A percentile compares a stretch with the other conserved stretches of the same genome.
phyloP scores from a whole-genome alignment of 1,139 yeast genomes.

The Yamadazyma mexicana region DNA sequence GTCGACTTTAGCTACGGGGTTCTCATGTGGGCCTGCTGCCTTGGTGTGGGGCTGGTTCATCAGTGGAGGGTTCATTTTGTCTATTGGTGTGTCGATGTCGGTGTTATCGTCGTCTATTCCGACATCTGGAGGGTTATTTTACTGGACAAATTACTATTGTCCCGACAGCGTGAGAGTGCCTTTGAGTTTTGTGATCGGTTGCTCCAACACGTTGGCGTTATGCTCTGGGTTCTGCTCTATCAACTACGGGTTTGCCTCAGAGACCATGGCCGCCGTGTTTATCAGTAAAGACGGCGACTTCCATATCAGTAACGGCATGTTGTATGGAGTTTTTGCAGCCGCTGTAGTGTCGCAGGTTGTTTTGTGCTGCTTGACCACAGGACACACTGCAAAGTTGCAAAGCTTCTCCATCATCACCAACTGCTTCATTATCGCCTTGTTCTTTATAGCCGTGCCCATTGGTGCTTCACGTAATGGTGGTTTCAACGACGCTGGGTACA shows the following conservation, averaged over 20 bases:
- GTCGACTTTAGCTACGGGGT: conserved; percentile 31
- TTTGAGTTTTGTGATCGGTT: conserved; percentile 46
- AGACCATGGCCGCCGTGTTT: conserved; percentile 35
- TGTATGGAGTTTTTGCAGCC: conserved; percentile 40
- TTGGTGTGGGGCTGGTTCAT: conserved; percentile 74
- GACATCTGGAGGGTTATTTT: conserved; percentile 70
- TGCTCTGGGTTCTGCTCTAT: conserved; percentile 40
- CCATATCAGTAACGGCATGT: conserved; percentile 28
- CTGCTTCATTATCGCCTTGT: conserved; percentile 53
- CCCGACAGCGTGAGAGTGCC: conserved; percentile 34
- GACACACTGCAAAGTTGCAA: conserved; percentile 57
- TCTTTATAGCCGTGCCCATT: conserved; percentile 66
- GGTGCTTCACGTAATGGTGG: conserved; percentile 37
- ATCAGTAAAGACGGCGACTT: conserved; percentile 33
- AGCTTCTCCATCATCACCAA: conserved; percentile 58
- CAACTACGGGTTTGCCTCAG: conserved; percentile 39
- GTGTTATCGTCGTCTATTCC: conserved; percentile 70
- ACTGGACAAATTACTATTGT: conserved; percentile 47
- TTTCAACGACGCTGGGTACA: conserved; percentile 42
- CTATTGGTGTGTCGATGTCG: conserved; percentile 61
- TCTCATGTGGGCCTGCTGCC: conserved; percentile 45
- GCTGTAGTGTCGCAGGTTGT: conserved; percentile 26
- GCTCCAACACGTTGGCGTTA: conserved; percentile 36
- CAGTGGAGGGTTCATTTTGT: conserved; percentile 54
- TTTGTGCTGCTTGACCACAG: conserved; percentile 32